Base-by-base conservation (phyloP, 139 green algal species). In the Chlamydomonas sphaeroides region DNA sequence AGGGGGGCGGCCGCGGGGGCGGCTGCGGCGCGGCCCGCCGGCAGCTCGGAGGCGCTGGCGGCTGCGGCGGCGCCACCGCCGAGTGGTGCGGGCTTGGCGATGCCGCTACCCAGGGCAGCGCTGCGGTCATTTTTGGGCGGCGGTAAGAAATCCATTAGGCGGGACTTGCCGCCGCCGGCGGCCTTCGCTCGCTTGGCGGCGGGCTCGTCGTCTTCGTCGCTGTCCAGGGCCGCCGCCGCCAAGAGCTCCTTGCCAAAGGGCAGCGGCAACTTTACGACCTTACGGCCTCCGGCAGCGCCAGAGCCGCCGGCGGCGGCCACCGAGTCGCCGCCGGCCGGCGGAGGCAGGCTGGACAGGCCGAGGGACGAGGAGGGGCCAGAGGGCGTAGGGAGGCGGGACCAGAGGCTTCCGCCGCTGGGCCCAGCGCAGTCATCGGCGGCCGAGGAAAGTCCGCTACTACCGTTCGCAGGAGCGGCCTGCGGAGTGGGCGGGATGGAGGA, bases 131-230 rank as follows among this genome's bases (percentile, higher is more conserved):
- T 45, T 65, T 93, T 94, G 33, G 93, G 93, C 11, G 89, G 57
- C 1, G 93, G 93, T 65, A 96, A 85, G 38, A 92, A 88, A 69
- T 91, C 88, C 28, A 90, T 78, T 18, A 92, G 83, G 42, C 75
- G 83, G 38, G 70, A 83, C 65, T 89, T 87, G 6, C 35, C 72
- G 59, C 65, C 48, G n/a, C 39, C 39, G 17, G 49, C 33, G 5
- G 39, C 38, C 56, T 71, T 68, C 21, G 75, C 23, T 3, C 63
- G 66, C 61, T 89, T 90, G 3, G 74, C 74, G 23, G 68, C 83
- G 30, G 73, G 57, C 33, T 85, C 73, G 23, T 91, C 86, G 11
- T 90, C 84, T 0, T 91, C 89, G 61, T 90, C 86, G 32, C 79
- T 85, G 42, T 78, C 67, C 39, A 80, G 39, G 0, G 71, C 72